Evolutionary conservation across 2,329 filamentous ascomycete genomes (phyloP).

Genomic region (Boeremia lycopersici): DNA sequence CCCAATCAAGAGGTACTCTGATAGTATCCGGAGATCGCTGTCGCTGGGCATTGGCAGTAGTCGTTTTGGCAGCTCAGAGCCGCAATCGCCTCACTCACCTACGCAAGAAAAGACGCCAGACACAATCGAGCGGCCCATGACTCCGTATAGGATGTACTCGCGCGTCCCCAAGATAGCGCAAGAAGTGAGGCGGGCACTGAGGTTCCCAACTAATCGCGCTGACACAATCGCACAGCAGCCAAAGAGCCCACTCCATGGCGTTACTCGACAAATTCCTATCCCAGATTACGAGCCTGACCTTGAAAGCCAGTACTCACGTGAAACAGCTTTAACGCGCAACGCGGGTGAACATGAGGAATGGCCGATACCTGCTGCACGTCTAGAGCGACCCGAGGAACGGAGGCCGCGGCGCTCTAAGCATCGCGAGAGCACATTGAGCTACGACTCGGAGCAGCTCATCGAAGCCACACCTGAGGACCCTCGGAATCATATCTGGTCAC

Average conservation of each 20-base stretch:
- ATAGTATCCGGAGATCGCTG: slow-evolving; percentile 25
- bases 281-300: slow-evolving; percentile 1
- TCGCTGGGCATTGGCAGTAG: slow-evolving; percentile 16
- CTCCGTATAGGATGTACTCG: slow-evolving; percentile 2
- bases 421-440: slow-evolving; percentile 23
- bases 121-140: not conserved
- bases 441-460: slow-evolving; percentile 23
- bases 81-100: not conserved
- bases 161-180: slow-evolving; percentile 8
- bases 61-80: not conserved
- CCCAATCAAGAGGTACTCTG: slow-evolving; percentile 28
- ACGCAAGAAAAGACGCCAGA: slow-evolving; percentile 1
- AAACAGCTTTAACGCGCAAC: not conserved
- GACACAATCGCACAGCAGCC: slow-evolving; percentile 8
- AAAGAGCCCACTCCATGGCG: slow-evolving; percentile 30
- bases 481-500: slow-evolving; percentile 15
- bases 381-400: slow-evolving; percentile 11
- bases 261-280: slow-evolving; percentile 25
- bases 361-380: not conserved
- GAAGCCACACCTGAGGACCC: slow-evolving; percentile 1
- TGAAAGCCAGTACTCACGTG: not conserved
- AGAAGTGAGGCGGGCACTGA: not conserved
- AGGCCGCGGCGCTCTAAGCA: slow-evolving; percentile 19
- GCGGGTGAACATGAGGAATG: not conserved
- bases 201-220: not conserved